Evolutionary conservation across 768 basidiomycete species (phyloP).

Genomic region (Peribolospora baueri): DNA sequence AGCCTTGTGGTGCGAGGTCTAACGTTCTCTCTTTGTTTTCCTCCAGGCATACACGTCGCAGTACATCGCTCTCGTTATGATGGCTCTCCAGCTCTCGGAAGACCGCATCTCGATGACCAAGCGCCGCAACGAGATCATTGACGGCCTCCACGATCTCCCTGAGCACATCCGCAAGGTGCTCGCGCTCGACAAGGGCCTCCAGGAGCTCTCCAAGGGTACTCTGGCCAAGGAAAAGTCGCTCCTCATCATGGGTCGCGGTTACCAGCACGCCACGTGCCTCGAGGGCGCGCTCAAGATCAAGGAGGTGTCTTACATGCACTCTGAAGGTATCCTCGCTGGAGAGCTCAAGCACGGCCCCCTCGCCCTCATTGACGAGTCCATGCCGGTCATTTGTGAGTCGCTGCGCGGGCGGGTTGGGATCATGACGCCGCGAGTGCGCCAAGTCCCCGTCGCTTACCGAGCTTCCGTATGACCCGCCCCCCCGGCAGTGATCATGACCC

Average conservation of each 20-base stretch:
- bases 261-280: slow-evolving; percentile 93
- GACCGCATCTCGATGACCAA: slow-evolving; percentile 81
- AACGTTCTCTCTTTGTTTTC: background rate
- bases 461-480: slow-evolving; percentile 31
- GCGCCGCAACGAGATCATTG: slow-evolving; percentile 78
- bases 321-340: slow-evolving; percentile 80
- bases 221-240: slow-evolving; percentile 46
- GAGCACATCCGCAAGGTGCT: slow-evolving; percentile 69
- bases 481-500: slow-evolving; percentile 69
- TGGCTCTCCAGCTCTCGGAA: slow-evolving; percentile 93
- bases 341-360: slow-evolving; percentile 98
- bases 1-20: too few relatives aligned
- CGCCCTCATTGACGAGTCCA: slow-evolving; percentile 91
- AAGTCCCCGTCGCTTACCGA: background rate
- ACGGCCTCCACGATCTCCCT: slow-evolving; percentile 73
- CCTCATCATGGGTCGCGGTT: slow-evolving; percentile 90
- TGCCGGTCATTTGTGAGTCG: slow-evolving; percentile 32
- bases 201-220: slow-evolving; percentile 47
- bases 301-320: slow-evolving; percentile 50
- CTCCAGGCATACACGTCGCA: slow-evolving; percentile 85
- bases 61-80: slow-evolving; percentile 92
- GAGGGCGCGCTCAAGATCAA: slow-evolving; percentile 99
- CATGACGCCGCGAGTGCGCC: background rate
- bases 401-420: background rate
- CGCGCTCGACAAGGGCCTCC: slow-evolving; percentile 45